Conservation (phyloP, 441 rosid genomes). For the Gossypium aridum region DNA sequence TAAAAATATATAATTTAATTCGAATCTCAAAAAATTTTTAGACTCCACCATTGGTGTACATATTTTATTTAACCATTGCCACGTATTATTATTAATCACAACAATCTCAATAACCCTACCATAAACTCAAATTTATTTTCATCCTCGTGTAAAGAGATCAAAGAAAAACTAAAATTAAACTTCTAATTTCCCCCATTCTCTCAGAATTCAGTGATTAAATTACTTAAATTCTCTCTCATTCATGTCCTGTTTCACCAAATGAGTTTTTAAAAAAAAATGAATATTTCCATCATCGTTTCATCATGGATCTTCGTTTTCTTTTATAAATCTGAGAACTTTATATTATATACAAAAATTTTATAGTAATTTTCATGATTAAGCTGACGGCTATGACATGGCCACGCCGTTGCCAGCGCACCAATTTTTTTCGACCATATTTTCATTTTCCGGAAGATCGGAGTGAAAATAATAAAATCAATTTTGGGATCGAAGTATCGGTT, state of each 20-base stretch:
- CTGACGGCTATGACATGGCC: not conserved
- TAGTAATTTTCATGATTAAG: not conserved
- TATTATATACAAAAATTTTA: not conserved
- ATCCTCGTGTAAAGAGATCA: not conserved
- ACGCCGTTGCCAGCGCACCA: conserved; percentile 23
- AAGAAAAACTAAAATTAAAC: not conserved
- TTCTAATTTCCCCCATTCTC: not conserved
- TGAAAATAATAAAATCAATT: no score
- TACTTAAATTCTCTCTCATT: no score
- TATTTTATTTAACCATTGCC: no score
- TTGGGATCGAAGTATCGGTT: no score
- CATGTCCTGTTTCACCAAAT: no score
- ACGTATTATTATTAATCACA: not conserved
- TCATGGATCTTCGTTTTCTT: not conserved
- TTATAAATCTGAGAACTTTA: not conserved
- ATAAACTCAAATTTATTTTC: conserved; percentile 17
- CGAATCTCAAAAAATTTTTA: no score
- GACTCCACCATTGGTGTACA: not conserved
- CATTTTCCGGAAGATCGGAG: no score
- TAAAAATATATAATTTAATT: not conserved
- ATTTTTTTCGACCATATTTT: not conserved
- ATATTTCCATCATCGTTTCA: not conserved
- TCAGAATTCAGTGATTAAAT: not conserved
- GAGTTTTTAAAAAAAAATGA: no score
- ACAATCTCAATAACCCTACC: conserved; percentile 23